Base-by-base conservation (phyloP, 352 stramenopile genomes). In the Aphanomyces euteiches region DNA sequence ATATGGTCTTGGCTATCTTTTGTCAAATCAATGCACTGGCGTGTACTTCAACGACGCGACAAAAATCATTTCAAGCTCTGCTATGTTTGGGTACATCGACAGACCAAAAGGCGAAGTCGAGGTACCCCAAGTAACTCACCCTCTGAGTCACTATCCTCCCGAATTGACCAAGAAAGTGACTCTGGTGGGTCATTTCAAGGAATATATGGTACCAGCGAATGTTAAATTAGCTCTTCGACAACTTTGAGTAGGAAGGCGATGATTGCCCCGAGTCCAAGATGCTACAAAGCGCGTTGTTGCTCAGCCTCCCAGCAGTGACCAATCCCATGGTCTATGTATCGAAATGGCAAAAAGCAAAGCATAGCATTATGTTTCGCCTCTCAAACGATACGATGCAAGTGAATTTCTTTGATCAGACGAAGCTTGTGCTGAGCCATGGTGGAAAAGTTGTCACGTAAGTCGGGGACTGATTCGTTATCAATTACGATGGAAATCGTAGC, bases 1-100 rank as follows among this genome's bases (percentile, higher is more conserved):
- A 79, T 99, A 99, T 78, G 97, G 97, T 60, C 90, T 99, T 65
- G 97, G 97, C 58, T 99, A 98, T 77, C 83, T 99, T 56, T 86
- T 99, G 8, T 98, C 94, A 59, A 97, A 98, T 81, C 95, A 96
- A 53, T 92, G 78, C 39, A 87, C 90, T 0, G 93, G 97, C 58
- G 97, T 99, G 7, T 99, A 99, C 76, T 99, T 99, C 72, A 99
- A 99, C 75, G 97, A 99, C 78, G 98, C 95, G 15, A 99, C 96
- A 12, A 99, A 99, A 76, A 96, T 98, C 39, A 89, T 99, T 53
- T 79, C 96, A 7, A 91, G 94, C n/a, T 85, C 85, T 3, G 83
- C 88, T 21, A 74, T 76, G 3, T 98, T 99, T 69, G 83, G 98
- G 72, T 99, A 99, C 79, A 88, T 99, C 67, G 96, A 98, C 73